Conservation (phyloP, 768 basidiomycete species). For the Rhodotorula diobovata region DNA sequence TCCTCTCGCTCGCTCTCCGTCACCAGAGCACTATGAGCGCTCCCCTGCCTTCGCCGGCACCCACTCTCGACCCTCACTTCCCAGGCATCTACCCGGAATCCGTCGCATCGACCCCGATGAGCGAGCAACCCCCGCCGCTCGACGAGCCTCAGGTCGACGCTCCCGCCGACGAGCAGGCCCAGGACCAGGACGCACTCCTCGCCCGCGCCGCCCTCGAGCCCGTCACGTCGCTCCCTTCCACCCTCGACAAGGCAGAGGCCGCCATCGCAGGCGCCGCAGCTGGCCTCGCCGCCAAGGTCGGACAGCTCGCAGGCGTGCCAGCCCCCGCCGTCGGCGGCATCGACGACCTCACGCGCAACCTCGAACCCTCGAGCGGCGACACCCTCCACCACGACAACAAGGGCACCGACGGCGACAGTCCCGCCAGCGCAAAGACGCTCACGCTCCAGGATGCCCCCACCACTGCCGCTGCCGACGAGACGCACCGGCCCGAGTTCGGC, state of each 20-base stretch:
- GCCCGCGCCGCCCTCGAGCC: neutral
- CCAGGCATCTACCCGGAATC: slow-evolving; percentile 18
- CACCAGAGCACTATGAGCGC: neutral
- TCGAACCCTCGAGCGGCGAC: neutral
- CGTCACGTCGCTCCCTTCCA: no score
- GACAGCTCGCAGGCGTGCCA: neutral
- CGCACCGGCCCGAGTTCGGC: slow-evolving; percentile 7
- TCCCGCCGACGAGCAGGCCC: neutral
- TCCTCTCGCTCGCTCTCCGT: neutral
- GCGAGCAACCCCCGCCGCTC: neutral
- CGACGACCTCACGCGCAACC: neutral
- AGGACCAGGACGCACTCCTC: no score
- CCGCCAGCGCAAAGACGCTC: neutral
- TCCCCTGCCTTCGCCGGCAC: slow-evolving; percentile 19
- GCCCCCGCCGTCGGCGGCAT: slow-evolving; percentile 7
- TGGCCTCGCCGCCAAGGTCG: slow-evolving; percentile 7
- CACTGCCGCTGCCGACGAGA: neutral
- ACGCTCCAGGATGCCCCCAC: no score
- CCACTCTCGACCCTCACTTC: slow-evolving; percentile 4
- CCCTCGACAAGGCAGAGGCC: neutral
- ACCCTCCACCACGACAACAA: neutral
- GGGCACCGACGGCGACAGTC: neutral
- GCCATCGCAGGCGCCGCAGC: neutral
- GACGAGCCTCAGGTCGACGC: neutral
- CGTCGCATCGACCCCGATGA: slow-evolving; percentile 13